phyloP scores from a whole-genome alignment of 306 rosid species.

The Fragaria vesca region DNA sequence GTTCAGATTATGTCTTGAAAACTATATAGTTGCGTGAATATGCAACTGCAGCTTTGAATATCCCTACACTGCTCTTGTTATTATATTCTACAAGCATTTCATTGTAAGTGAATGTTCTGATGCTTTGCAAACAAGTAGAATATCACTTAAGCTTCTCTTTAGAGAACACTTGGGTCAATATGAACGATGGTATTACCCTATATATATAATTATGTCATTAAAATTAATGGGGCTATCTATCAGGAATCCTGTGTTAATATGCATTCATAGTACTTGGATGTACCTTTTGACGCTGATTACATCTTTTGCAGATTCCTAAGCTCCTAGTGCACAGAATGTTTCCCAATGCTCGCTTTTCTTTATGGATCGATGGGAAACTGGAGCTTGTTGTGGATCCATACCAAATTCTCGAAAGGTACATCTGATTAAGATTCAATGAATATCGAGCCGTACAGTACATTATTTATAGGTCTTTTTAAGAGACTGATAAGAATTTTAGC shows the following conservation, averaged over 20 bases:
- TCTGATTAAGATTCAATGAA: conserved; percentile 3
- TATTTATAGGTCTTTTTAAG: background rate
- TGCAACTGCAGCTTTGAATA: background rate
- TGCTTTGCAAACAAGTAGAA: conserved; percentile 2
- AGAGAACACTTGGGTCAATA: background rate
- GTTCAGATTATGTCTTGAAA: background rate
- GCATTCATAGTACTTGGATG: conserved; percentile 12
- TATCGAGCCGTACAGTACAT: background rate
- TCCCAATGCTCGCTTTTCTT: conserved; percentile 87
- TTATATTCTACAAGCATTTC: background rate
- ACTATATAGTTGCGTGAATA: background rate
- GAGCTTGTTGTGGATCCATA: conserved; percentile 91
- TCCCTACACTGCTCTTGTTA: background rate
- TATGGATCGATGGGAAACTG: conserved; percentile 95
- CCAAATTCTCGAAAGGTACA: conserved; percentile 84
- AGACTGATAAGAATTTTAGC: background rate
- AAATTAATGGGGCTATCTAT: background rate
- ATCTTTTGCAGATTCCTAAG: conserved; percentile 78
- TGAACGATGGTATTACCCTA: conserved; percentile 4
- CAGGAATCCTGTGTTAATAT: background rate
- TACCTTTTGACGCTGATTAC: conserved; percentile 24
- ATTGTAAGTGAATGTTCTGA: background rate
- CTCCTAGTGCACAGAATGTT: conserved; percentile 82
- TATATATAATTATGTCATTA: background rate
- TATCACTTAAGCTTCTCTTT: conserved; percentile 14